Evolutionary conservation across 2,329 filamentous ascomycete species (phyloP).

Genomic region (Alternaria tenuissima): DNA sequence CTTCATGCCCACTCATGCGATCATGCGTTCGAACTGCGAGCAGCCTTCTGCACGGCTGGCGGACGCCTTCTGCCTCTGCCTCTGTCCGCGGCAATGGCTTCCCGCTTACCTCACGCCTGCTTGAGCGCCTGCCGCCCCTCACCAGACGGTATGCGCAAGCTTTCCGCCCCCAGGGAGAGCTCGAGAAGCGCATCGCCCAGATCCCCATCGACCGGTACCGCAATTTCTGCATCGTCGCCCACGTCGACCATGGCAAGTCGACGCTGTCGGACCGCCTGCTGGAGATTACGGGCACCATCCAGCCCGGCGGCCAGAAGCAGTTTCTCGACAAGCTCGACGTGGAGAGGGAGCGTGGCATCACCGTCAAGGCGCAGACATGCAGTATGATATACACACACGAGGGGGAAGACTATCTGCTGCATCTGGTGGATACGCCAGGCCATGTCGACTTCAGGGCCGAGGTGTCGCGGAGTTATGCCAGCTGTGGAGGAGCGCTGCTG

Average conservation of each 20-base stretch:
- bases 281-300: constrained; percentile 92
- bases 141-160: constrained; percentile 47
- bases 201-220: constrained; percentile 83
- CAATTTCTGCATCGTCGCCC: constrained; percentile 98
- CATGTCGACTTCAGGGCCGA: constrained; percentile 98
- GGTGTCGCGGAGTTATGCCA: constrained; percentile 94
- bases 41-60: constrained; percentile 52
- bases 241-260: constrained; percentile 98
- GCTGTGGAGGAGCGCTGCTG: constrained; percentile 86
- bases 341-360: constrained; percentile 94
- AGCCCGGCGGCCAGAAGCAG: constrained; percentile 88
- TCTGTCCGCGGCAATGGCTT: constrained; percentile 30
- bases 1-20: constrained; percentile 57
- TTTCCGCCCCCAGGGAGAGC: constrained; percentile 56
- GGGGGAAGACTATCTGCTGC: constrained; percentile 88
- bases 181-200: constrained; percentile 72
- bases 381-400: constrained; percentile 93
- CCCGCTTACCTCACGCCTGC: constrained; percentile 18
- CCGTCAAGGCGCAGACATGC: constrained; percentile 98
- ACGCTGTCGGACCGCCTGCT: constrained; percentile 92
- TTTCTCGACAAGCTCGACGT: constrained; percentile 97
- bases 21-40: constrained; percentile 57
- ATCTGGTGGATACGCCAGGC: constrained; percentile 95
- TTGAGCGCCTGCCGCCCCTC: constrained; percentile 42
- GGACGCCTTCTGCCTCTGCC: constrained; percentile 36